Base-by-base conservation (phyloP, 192 early-diverging fungal species). In the Diversispora epigaea region DNA sequence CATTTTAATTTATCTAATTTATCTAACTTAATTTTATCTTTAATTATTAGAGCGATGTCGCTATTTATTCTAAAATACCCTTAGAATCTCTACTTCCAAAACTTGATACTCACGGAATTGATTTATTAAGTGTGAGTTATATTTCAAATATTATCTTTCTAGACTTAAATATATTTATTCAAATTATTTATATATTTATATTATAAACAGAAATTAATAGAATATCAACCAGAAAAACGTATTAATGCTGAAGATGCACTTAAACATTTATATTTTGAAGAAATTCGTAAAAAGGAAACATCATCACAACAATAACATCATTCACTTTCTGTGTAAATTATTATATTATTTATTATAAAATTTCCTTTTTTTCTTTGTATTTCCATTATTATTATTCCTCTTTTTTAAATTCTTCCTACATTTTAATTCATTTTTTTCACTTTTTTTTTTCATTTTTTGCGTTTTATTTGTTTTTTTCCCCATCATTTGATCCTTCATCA, bases 1-100 rank as follows among this genome's bases (percentile, higher is more conserved):
- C 60, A 74, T 40, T 6, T 22, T n/a, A 32, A 12, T 0, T 39
- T 72, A 45, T 21, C 17, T 43, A 57, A 63, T 47, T 39, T 8
- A 74, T 32, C 50, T 46, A 50, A 50, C 50, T 32, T 10, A 41
- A 49, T 32, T 25, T 41, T 65, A 41, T 75, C 3, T 63, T 75
- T 77, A 10, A 49, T 54, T 54, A 11, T 17, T 81, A 89, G 79
- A 80, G 84, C 19, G 91, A 93, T 79, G 94, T 95, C 56, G 92
- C 94, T 3, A 68, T 92, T 9, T 95, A 91, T 77, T 80, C 87
- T 19, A 84, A 83, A 52, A 88, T 89, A 73, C 82, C 88, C 10
- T 79, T 99, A 19, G 93, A 93, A 62, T 83, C 86, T 46, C 74
- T 94, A 32, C 80, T 94, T 52, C 93, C 94, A 22, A 96, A 95